Base-by-base conservation (phyloP, 176 grass and related monocot species). In the Oryza officinalis region DNA sequence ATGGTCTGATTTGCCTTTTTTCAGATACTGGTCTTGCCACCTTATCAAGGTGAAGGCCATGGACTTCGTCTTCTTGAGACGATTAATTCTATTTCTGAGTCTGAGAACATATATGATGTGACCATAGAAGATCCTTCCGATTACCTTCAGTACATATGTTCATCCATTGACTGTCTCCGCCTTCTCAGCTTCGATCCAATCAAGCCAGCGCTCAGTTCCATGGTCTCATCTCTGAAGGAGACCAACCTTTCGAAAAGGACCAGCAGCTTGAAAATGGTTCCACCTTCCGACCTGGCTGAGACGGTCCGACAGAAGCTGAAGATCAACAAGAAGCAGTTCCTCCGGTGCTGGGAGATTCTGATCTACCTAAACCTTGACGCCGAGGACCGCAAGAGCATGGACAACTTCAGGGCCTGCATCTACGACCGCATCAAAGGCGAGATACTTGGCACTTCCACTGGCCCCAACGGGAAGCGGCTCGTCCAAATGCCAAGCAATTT, bases 81-180 rank as follows among this genome's bases (percentile, higher is more conserved):
- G 64, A 87, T 96, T 59, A 96, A 99, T 91, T 94, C 67, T 67
- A 78, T 96, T 32, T 89, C 96, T 76, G 23, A 89, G 74, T 92
- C 82, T 11, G 85, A 99, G 79, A 99, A 94, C 69, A 69, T 91
- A 75, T 90, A 96, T 33, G 96, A 99, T 63, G 64, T 96, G 30
- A 96, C 93, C 33, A 80, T 92, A 5, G 96, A 99, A 90, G 91
- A 94, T 13, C 92, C 94, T 67, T 99, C 96, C 8, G 96, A 96
- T 44, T 99, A 99, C 75, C 87, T 99, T 66, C 93, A 99, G 81
- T 94, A 96, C 69, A 71, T 99, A 30, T 91, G 93, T 4, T 80
- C 83, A 0, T 94, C 91, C 78, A 96, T 92, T 20, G 96, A 99
- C 75, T 94, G 93, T 20, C 88, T 87, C 33, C 93, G 89, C 26